These are phyloP conservation scores for Ulmus americana DNA, from an alignment of 331 rosid genomes.

Conservation along the genomic window DNA sequence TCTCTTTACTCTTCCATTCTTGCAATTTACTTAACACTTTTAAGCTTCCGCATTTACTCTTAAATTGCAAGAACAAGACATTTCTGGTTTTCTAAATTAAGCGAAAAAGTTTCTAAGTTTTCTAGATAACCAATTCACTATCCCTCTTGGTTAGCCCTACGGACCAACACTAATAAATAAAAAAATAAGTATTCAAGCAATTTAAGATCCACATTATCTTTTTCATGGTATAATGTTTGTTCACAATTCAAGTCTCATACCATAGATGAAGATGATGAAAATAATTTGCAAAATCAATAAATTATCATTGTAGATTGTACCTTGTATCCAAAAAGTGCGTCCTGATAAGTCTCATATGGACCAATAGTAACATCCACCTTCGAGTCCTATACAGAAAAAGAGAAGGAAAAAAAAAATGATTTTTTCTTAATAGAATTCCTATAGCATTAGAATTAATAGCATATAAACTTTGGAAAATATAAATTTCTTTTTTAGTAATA, in stretches of 20 bases:
- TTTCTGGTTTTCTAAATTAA: too few relatives aligned
- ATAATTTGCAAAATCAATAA: conserved; percentile 5
- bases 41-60: too few relatives aligned
- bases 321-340: conserved; percentile 83
- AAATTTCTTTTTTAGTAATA: too few relatives aligned
- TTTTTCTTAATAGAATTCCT: background rate
- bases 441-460: background rate
- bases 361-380: conserved; percentile 87
- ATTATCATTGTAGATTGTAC: conserved; percentile 26
- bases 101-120: too few relatives aligned
- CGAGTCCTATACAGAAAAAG: conserved; percentile 54
- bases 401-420: conserved; percentile 6
- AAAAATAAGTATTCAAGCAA: conserved; percentile 10
- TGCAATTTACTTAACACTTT: too few relatives aligned
- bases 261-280: conserved; percentile 1
- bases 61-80: too few relatives aligned
- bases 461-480: too few relatives aligned
- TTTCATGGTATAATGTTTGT: background rate
- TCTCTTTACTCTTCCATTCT: too few relatives aligned
- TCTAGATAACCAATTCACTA: too few relatives aligned
- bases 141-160: too few relatives aligned
- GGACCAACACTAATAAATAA: conserved; percentile 22
- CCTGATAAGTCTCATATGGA: conserved; percentile 95
- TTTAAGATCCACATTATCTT: background rate
- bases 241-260: conserved; percentile 7